Base-by-base conservation (phyloP, 1,284 basidiomycete species). In the Papiliotrema terrestris region DNA sequence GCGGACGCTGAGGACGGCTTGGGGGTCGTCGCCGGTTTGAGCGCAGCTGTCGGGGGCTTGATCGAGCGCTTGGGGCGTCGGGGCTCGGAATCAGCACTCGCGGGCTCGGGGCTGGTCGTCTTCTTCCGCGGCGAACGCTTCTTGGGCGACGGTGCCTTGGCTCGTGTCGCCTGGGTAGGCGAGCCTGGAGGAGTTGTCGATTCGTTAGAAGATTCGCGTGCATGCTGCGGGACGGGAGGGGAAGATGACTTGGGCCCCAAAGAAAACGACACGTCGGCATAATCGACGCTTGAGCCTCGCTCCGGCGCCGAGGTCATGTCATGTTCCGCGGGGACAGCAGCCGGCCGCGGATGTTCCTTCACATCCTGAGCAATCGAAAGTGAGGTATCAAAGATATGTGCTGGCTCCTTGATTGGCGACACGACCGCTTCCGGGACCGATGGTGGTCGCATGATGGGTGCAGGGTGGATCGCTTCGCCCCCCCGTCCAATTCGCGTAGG, bases 221-320 rank as follows among this genome's bases (percentile, higher is more conserved):
- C 19, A 4, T 2, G n/a, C 17, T 39, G 5, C 32, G 32, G 35
- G 51, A 25, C 8, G 23, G 25, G 13, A 19, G 45, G 32, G 5
- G 59, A 54, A 4, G 62, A 58, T 15, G 60, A 61, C 25, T 47
- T 54, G 8, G n/a, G 32, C 8, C 54, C 49, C 20, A 49, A 58
- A 5, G 22, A 26, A n/a, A 65, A 54, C 15, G 67, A 69, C 17
- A 67, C 65, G 14, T 66, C 63, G 42, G 65, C 66, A 32, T 61
- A 51, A 51, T 67, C 63, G 17, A 57, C 66, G 52, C 66, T 67
- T 8, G 61, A 64, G 15, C 64, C 67, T 51, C 64, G 29, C n/a
- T 19, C 22, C 39, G 22, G 39, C 29, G 29, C 29, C 29, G 29
- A 32, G 6, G 29, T 32, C 29, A 32, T 32, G 11, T 32, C 11